These are phyloP conservation scores for Fraxinus dipetala DNA, from an alignment of 305 asterid species.

Conservation along the genomic window DNA sequence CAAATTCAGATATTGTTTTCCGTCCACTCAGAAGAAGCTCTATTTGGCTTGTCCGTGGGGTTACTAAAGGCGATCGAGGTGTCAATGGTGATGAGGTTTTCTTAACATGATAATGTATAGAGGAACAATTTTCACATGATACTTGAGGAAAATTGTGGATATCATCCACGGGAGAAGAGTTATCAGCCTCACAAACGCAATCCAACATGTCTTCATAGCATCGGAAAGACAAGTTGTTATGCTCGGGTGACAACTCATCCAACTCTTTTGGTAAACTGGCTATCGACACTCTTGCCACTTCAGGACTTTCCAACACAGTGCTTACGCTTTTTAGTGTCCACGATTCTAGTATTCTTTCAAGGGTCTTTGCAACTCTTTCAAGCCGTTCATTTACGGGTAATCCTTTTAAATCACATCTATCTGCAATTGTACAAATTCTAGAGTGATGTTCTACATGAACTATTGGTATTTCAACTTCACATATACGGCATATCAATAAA, in stretches of 20 bases:
- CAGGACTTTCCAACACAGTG: conserved; percentile 61
- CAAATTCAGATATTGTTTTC: conserved; percentile 68
- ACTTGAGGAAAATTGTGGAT: conserved; percentile 37
- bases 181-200: conserved; percentile 46
- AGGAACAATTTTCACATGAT: conserved; percentile 37
- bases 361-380: conserved; percentile 85
- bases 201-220: conserved; percentile 54
- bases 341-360: conserved; percentile 82
- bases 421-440: conserved; percentile 89
- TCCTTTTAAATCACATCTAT: conserved; percentile 97
- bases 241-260: conserved; percentile 52
- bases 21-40: conserved; percentile 70
- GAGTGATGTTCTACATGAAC: conserved; percentile 94
- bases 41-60: conserved; percentile 83
- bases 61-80: conserved; percentile 86
- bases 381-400: conserved; percentile 79
- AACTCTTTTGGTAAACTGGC: conserved; percentile 45
- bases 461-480: conserved; percentile 98
- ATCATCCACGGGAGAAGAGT: conserved; percentile 42
- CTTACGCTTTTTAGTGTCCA: conserved; percentile 67
- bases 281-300: conserved; percentile 40
- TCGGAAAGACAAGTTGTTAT: conserved; percentile 37
- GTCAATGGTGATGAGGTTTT: conserved; percentile 62
- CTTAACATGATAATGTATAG: conserved; percentile 43
- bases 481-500: conserved; percentile 92